Base-by-base conservation (phyloP, 495 filamentous ascomycete species). In the Pseudotulostoma volvatum region DNA sequence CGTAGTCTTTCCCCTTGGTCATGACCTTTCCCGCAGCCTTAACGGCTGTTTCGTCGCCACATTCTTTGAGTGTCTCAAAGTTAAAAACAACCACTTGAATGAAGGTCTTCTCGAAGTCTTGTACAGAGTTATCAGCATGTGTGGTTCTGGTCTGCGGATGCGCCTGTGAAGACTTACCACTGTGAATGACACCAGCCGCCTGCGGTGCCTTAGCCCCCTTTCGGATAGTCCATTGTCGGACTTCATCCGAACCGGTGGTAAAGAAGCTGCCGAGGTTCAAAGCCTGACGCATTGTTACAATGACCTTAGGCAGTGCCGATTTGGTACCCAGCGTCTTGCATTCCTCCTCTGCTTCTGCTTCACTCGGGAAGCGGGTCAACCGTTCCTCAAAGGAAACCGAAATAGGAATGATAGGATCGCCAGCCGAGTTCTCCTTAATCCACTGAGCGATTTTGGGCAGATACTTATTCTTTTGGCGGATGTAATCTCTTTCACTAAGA, bases 391-490 rank as follows among this genome's bases (percentile, higher is more conserved):
- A 90, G 18, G 65, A 75, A 36, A 93, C 77, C 1, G 90, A 96
- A 54, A 99, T 74, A 33, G 90, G 92, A 33, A 99, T 78, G 51
- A 96, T 78, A 23, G 86, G 79, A 50, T 93, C 85, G 36, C 85
- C 87, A 18, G 74, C 54, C 1, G 86, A 83, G 61, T 96, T 69
- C 48, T 80, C 71, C 62, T 95, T 88, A 61, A 96, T 74, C 88
- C 90, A 96, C 51, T 82, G 76, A 46, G 79, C 80, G 51, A 99
- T 80, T 66, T 86, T 86, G 44, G 80, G 69, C 11, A 96, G 79
- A 68, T 96, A 77, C 76, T 96, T 96, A 74, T 96, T 99, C 77
- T 95, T 96, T 69, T 95, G 87, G 49, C 90, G 81, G 60, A 95
- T 81, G 60, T 88, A 99, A 61, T 96, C 92, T 60, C 75, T 86